Base-by-base conservation (phyloP, 1,284 basidiomycete species). In the Pseudozyma thailandica region DNA sequence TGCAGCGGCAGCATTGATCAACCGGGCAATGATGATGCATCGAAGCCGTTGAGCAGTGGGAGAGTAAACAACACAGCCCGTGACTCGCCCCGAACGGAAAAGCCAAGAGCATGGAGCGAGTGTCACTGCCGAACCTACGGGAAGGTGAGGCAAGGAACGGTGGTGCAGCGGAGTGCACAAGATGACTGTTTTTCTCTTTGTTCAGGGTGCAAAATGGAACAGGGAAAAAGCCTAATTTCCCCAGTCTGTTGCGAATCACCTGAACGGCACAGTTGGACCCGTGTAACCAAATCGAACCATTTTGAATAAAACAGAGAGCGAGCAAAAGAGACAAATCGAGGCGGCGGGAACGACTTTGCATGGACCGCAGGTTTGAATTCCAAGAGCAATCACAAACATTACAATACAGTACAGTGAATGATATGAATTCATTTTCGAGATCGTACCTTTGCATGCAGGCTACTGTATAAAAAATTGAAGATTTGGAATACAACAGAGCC, bases 281-380 rank as follows among this genome's bases (percentile, higher is more conserved):
- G 39, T 23, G 39, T 21, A 41, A 16, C 39, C 20, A 9, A 23
- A 10, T 23, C 3, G 39, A 23, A 41, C 7, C 30, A 15, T 7
- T 31, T 12, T 12, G 18, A 18, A 6, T 4, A 8, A 23, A 16
- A 23, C 31, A 7, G 3, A 28, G 38, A 26, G 21, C 20, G 42
- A 28, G 41, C 39, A 51, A 18, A 30, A 33, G 21, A 51, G 39
- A 12, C 39, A 23, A n/a, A 16, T 13, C 9, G 31, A 33, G n/a
- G 43, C 23, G 37, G 21, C 26, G 45, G 45, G n/a, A 45, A 39
- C 33, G 45, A 18, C 20, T 18, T 16, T 41, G 45, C 45, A 48
- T 39, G 30, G 39, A 48, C 54, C 54, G 54, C 46, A 49, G 54
- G 51, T 46, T 37, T 15, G n/a, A n/a, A 28, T 16, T 35, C 15